A percentile compares a stretch with the other conserved stretches of the same genome.
phyloP scores from a whole-genome alignment of 1,139 yeast species.

The Blastobotrys indianensis region DNA sequence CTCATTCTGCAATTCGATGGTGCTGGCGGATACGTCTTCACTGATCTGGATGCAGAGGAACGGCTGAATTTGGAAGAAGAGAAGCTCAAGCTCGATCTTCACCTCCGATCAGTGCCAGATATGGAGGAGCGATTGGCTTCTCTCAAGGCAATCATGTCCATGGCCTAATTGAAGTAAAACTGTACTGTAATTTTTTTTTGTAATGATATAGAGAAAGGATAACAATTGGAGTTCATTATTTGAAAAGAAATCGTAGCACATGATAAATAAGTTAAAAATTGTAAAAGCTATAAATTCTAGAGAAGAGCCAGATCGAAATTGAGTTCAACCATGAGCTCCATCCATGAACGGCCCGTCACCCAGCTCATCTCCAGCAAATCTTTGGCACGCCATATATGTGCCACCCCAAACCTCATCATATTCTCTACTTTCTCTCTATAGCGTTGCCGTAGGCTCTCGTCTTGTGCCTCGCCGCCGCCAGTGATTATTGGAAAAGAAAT shows the following conservation, averaged over 20 bases:
- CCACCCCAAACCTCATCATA: conserved; percentile 43
- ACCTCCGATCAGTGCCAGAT: conserved; percentile 59
- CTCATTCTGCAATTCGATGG: conserved; percentile 80
- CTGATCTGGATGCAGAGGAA: conserved; percentile 60
- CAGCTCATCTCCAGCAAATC: conserved; percentile 47
- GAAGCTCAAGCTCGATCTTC: conserved; percentile 56
- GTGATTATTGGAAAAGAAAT: conserved; percentile 48
- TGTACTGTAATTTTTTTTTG: too few relatives aligned
- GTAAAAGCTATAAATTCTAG: conserved; percentile 9
- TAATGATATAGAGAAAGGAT: not conserved
- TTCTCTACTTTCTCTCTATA: conserved; percentile 37
- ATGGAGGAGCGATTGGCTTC: conserved; percentile 54
- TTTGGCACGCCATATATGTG: conserved; percentile 41
- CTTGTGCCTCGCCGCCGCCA: conserved; percentile 49
- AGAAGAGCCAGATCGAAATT: conserved; percentile 29
- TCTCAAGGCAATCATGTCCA: conserved; percentile 20
- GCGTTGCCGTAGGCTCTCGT: conserved; percentile 34
- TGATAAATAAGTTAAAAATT: not conserved
- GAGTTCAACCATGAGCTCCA: conserved; percentile 27
- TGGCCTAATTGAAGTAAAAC: too few relatives aligned
- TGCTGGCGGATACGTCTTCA: conserved; percentile 68
- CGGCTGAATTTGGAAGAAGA: conserved; percentile 69
- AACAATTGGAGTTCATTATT: not conserved
- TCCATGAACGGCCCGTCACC: conserved; percentile 31
- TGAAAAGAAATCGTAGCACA: not conserved